These are phyloP conservation scores for Adansonia madagascariensis DNA, from an alignment of 441 rosid species.

Conservation along the genomic window DNA sequence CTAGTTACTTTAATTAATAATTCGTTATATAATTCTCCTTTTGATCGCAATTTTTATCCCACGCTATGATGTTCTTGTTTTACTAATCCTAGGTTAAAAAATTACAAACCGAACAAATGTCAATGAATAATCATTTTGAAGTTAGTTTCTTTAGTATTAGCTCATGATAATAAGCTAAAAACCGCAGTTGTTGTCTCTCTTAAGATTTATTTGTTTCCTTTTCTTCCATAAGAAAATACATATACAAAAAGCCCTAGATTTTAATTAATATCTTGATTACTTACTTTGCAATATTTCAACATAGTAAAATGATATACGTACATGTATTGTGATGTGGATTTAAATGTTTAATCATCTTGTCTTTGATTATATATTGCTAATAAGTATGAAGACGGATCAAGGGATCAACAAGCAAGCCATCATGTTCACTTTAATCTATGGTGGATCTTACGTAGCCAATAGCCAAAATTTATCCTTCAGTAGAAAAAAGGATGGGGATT, in stretches of 20 bases:
- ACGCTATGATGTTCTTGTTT: no score
- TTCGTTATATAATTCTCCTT: no score
- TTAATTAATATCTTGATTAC: no score
- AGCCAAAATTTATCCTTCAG: not conserved
- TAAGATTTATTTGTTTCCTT: not conserved
- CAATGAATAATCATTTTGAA: no score
- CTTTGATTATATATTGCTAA: constrained; percentile 25
- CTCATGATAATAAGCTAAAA: not conserved
- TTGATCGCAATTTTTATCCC: no score
- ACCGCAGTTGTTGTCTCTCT: not conserved
- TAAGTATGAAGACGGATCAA: not conserved
- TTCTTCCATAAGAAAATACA: not conserved
- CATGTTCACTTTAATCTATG: constrained; percentile 23
- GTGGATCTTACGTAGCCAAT: not conserved
- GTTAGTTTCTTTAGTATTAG: not conserved
- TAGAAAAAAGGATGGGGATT: constrained; percentile 25
- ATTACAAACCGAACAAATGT: not conserved
- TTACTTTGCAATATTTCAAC: no score
- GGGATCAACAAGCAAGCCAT: constrained; percentile 21
- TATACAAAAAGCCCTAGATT: not conserved
- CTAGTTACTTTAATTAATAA: no score
- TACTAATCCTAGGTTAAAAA: no score
- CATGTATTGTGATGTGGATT: not conserved
- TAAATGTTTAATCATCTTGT: not conserved
- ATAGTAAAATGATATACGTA: no score